phyloP scores from a whole-genome alignment of 2,329 filamentous ascomycete genomes.

The Shiraia bambusicola region DNA sequence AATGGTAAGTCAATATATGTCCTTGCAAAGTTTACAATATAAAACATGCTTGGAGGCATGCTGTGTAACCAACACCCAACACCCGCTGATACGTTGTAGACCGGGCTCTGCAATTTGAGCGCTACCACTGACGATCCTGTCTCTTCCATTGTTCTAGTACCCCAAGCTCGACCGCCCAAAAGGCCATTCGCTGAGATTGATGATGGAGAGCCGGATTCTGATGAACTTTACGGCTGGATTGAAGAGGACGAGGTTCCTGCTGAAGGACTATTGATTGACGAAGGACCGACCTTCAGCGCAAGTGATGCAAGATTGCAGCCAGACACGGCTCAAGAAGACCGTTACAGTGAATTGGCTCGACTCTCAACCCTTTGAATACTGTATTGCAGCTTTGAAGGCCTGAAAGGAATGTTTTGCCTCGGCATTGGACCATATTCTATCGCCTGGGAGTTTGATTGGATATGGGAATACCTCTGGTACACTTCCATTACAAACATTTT shows the following conservation, averaged over 20 bases:
- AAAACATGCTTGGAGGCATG: constrained; percentile 9
- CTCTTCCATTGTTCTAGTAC: constrained; percentile 21
- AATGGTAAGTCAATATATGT: constrained; percentile 47
- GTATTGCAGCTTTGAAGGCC: not conserved
- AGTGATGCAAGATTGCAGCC: constrained; percentile 17
- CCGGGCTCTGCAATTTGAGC: constrained; percentile 37
- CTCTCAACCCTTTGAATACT: constrained; percentile 22
- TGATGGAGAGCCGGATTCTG: constrained; percentile 61
- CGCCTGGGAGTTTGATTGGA: not conserved
- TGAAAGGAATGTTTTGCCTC: no score
- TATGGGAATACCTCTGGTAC: constrained; percentile 15
- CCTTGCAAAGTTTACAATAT: constrained; percentile 28
- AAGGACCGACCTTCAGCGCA: constrained; percentile 17
- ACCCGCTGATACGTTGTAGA: constrained; percentile 29
- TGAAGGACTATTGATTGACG: constrained; percentile 43
- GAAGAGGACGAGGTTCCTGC: constrained; percentile 58
- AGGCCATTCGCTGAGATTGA: constrained; percentile 59
- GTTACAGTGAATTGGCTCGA: constrained; percentile 29
- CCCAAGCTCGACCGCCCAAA: constrained; percentile 53
- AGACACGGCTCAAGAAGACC: constrained; percentile 22
- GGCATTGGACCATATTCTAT: no score
- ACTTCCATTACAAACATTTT: constrained; percentile 13
- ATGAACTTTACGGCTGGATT: constrained; percentile 73
- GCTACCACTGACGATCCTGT: constrained; percentile 35
- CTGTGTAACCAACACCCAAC: constrained; percentile 19